phyloP scores from a whole-genome alignment of 495 filamentous ascomycete genomes.

The Penicillium lagena region DNA sequence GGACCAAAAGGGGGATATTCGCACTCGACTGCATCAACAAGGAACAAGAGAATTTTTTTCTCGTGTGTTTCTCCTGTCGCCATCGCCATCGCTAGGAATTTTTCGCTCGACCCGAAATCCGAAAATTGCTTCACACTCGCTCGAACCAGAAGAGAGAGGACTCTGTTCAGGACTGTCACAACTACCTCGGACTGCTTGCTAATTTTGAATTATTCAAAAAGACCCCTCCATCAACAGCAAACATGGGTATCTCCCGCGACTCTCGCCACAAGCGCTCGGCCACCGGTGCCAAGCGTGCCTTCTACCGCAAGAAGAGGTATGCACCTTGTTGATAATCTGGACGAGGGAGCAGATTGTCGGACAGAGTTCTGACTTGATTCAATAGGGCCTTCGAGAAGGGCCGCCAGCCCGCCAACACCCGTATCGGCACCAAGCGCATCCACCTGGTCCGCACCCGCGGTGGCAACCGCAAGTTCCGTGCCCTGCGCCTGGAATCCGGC shows the following conservation, averaged over 20 bases:
- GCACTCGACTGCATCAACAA: no score
- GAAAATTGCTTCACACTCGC: slow-evolving; percentile 1
- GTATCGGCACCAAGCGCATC: slow-evolving; percentile 97
- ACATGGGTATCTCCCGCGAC: slow-evolving; percentile 99
- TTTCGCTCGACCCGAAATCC: neutral
- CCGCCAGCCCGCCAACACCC: slow-evolving; percentile 97
- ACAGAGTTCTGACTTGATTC: neutral
- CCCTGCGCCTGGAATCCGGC: slow-evolving; percentile 95
- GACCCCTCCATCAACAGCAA: slow-evolving; percentile 57
- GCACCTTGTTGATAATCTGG: slow-evolving; percentile 15
- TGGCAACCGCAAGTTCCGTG: slow-evolving; percentile 99
- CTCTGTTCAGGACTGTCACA: slow-evolving; percentile 4
- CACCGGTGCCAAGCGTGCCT: slow-evolving; percentile 92
- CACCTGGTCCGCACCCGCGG: slow-evolving; percentile 98
- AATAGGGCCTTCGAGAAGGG: slow-evolving; percentile 97
- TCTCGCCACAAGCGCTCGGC: slow-evolving; percentile 98
- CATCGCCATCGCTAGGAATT: neutral
- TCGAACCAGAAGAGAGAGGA: slow-evolving; percentile 20
- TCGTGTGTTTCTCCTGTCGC: neutral
- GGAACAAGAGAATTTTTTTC: neutral
- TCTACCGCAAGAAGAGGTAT: slow-evolving; percentile 85
- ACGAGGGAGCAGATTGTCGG: neutral
- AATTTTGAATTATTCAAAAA: slow-evolving; percentile 25
- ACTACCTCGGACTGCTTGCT: slow-evolving; percentile 12
- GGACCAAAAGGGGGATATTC: no score